Evolutionary conservation across 225 moss, liverwort and hornwort species (phyloP), one percentile per base, ranked within the genome.

Genomic region (Pseudisothecium myosuroides): DNA sequence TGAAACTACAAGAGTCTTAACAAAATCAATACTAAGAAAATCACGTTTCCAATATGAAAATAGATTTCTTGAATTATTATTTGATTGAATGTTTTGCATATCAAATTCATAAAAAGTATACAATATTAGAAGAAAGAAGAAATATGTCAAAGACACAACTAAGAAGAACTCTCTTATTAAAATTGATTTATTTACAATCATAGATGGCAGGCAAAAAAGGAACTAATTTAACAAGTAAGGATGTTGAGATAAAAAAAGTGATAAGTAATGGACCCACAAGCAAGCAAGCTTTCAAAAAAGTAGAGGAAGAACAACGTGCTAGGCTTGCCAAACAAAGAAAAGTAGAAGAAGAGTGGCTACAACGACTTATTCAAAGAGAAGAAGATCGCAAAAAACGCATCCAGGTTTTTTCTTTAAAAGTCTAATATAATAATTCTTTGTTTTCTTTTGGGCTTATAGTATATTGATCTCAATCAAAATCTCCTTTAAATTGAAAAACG

Each of bases 301-400:
- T 92, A 78, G 93, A 94, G 34, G 92, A 92, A 89, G 93, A 94
- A 88, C 92, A 92, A 88, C 28, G 84, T 19, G 82, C 81, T n/a
- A 88, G 93, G 81, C 89, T 92, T 56, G 89, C 84, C 9, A 91
- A 89, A 84, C 93, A 94, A 71, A 94, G 89, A 16, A 94, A 92
- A 90, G 91, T 86, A 88, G 93, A 94, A 85, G 81, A 92, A 62
- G 93, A 94, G 84, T 94, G 92, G 92, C 73, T 94, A 63, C 88
- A 91, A 65, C 91, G 20, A 49, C 83, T 91, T 76, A 91, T 92
- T 75, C 84, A 85, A 73, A 92, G 61, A 37, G 91, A 92, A 88
- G 91, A 91, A 81, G 88, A 87, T 69, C 92, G 93, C 52, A 92
- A 86, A 21, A 89, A 89, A 67, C 90, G 92, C 59, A 92, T 92